Base-by-base conservation (phyloP, 768 basidiomycete genomes). In the Tricholoma hemisulphureum region DNA sequence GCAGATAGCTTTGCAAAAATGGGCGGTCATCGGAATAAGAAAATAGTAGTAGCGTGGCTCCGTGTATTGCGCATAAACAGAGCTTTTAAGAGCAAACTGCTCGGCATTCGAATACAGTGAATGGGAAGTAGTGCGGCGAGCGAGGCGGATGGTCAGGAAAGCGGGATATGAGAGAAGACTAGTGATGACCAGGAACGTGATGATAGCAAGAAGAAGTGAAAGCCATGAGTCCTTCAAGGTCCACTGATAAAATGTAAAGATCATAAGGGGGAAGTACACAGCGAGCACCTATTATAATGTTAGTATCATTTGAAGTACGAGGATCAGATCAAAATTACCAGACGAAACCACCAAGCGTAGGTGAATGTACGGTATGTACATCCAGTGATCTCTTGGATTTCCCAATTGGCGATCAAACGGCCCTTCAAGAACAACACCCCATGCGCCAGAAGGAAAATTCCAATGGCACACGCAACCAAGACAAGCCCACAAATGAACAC, bases 191-290 rank as follows among this genome's bases (percentile, higher is more conserved):
- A 90, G 64, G 68, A 95, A 75, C 10, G 81, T 70, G 57, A 95
- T 65, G 58, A 89, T 88, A 2, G 94, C 90, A 37, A 98, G 78
- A 32, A 96, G 75, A 63, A 86, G 80, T 0, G 93, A 83, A 2
- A 96, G 78, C 88, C 92, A 93, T 0, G 94, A 95, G 71, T 98
- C 94, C 58, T 83, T 75, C 60, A 95, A 77, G 0, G 90, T 91
- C 92, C 95, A 98, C 70, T 98, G 95, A 70, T 88, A 94, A 66
- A 97, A 83, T 7, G 84, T 77, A 63, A 97, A 92, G 60, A 89
- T 83, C 60, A 85, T 71, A 58, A 93, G 74, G 8, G 95, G 95
- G 51, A 83, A 75, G 62, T 85, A 76, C 23, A 79, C 73, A 45
- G 91, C 71, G n/a, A 94, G 71, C 14, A 78, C 83, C 87, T 89